Percentiles rank a stretch among this genome's conserved stretches.
These are phyloP conservation scores for Omphalea diandra DNA, from an alignment of 441 rosid species.

Conservation along the genomic window DNA sequence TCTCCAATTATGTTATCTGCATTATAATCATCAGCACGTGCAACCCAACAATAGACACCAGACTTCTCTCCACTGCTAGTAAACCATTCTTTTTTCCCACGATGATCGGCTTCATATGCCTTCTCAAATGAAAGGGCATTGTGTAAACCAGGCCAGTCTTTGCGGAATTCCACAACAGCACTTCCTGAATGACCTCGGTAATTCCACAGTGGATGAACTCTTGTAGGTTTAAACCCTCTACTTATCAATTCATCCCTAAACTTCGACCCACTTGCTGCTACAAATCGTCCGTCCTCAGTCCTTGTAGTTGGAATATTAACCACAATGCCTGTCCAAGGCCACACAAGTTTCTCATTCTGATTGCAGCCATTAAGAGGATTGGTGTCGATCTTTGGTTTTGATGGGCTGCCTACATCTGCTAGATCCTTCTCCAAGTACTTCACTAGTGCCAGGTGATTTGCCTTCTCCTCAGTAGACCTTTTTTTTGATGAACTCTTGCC, in stretches of 20 bases:
- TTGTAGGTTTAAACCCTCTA: constrained; percentile 77
- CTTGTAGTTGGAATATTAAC: constrained; percentile 68
- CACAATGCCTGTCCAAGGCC: constrained; percentile 94
- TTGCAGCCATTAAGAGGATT: constrained; percentile 36
- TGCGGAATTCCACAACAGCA: constrained; percentile 77
- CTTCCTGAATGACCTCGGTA: constrained; percentile 82
- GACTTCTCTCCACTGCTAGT: constrained; percentile 35
- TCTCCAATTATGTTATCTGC: constrained; percentile 67
- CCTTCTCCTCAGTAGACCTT: constrained; percentile 67
- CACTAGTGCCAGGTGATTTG: constrained; percentile 72
- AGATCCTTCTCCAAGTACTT: constrained; percentile 73
- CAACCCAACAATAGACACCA: constrained; percentile 90
- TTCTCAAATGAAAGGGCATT: constrained; percentile 88
- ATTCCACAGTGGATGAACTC: constrained; percentile 87
- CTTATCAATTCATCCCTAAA: constrained; percentile 63
- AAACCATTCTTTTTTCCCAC: constrained; percentile 72
- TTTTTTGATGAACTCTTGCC: constrained; percentile 72
- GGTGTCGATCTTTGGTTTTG: constrained; percentile 34
- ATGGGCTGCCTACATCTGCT: constrained; percentile 33
- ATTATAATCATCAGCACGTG: constrained; percentile 81
- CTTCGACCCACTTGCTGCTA: constrained; percentile 89
- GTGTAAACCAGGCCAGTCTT: constrained; percentile 87
- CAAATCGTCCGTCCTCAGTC: constrained; percentile 60
- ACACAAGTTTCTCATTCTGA: constrained; percentile 75
- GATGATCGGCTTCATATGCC: constrained; percentile 75